Conservation (phyloP, 108 stramenopile genomes). For the Poteriospumella lacustris region DNA sequence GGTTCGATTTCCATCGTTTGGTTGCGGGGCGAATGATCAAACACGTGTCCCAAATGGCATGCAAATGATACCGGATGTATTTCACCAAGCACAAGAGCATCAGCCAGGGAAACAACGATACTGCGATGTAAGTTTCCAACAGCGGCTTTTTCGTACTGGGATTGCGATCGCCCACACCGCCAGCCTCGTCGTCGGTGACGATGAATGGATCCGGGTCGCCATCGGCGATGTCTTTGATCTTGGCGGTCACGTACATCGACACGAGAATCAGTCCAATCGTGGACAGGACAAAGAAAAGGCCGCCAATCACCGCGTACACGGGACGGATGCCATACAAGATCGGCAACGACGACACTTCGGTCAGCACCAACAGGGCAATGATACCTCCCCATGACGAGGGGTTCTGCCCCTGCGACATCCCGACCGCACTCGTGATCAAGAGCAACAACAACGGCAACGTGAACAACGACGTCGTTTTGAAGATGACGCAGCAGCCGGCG, state of each 20-base stretch:
- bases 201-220: no score
- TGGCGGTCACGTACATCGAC: no score
- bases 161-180: background rate
- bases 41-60: background rate
- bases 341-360: background rate
- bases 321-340: background rate
- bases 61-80: background rate
- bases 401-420: background rate
- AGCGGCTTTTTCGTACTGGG: background rate
- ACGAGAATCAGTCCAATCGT: background rate
- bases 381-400: background rate
- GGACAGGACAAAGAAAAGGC: background rate
- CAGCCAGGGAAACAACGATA: background rate
- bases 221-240: no score
- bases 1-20: no score
- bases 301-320: background rate
- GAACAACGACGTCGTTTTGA: background rate
- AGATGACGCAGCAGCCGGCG: background rate
- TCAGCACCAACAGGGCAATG: background rate
- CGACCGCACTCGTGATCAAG: background rate
- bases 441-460: background rate
- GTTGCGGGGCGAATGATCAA: constrained; percentile 17
- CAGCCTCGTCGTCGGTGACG: no score
- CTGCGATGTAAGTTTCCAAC: background rate
- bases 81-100: background rate